phyloP scores from a whole-genome alignment of 2,329 filamentous ascomycete species.

The Nigrospora oryzae region DNA sequence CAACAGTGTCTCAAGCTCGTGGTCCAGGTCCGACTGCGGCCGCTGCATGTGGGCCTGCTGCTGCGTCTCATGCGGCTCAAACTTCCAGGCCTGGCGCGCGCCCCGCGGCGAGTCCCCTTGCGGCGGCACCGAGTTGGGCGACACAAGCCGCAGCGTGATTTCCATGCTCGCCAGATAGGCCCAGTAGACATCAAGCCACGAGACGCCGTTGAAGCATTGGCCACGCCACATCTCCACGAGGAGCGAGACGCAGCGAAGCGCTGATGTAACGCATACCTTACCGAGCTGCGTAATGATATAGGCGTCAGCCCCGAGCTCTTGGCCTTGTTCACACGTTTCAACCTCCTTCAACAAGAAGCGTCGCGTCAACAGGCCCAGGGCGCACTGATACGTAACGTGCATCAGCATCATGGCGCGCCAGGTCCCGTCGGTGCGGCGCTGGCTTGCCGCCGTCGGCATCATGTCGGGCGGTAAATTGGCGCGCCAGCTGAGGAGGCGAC shows the following conservation, averaged over 20 bases:
- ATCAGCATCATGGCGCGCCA: slow-evolving; percentile 14
- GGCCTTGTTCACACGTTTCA: slow-evolving; percentile 4
- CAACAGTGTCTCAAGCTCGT: slow-evolving; percentile 1
- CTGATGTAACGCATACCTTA: slow-evolving; percentile 11
- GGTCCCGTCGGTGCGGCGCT: slow-evolving; percentile 6
- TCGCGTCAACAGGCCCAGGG: slow-evolving; percentile 15
- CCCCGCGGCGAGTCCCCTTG: not conserved
- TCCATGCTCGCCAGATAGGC: slow-evolving; percentile 11
- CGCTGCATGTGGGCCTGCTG: slow-evolving; percentile 2
- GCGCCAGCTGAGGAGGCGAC: slow-evolving; percentile 9
- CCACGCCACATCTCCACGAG: slow-evolving; percentile 11
- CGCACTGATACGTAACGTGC: slow-evolving; percentile 18
- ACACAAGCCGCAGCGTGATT: slow-evolving; percentile 12
- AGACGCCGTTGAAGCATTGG: slow-evolving; percentile 11
- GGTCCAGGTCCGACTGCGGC: slow-evolving; percentile 1
- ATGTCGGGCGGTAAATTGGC: slow-evolving; percentile 10
- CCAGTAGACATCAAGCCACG: slow-evolving; percentile 14
- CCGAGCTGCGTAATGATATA: slow-evolving; percentile 8
- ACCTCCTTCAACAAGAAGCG: slow-evolving; percentile 16
- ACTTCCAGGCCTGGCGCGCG: slow-evolving; percentile 1
- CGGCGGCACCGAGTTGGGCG: slow-evolving; percentile 5
- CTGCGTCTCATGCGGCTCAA: slow-evolving; percentile 4
- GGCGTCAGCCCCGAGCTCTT: slow-evolving; percentile 8
- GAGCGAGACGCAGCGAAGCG: slow-evolving; percentile 11
- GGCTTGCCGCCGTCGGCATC: slow-evolving; percentile 2